Percentiles rank a stretch among this genome's conserved stretches.
phyloP scores from a whole-genome alignment of 805 yeast species.

The Dipodascus albidus region DNA sequence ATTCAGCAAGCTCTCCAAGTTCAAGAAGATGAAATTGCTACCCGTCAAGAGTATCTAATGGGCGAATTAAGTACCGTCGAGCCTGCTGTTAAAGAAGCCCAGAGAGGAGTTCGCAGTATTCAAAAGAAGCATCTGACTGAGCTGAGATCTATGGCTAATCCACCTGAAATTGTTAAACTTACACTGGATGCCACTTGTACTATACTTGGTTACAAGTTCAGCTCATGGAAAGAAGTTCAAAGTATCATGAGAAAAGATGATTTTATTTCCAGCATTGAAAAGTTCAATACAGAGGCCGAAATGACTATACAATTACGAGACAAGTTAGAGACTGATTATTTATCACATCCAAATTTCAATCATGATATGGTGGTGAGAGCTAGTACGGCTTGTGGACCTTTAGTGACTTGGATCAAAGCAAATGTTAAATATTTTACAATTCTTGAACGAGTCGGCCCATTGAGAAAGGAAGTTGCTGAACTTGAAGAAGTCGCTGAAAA shows the following conservation, averaged over 20 bases:
- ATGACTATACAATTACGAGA: slow-evolving; percentile 42
- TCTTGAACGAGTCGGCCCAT: slow-evolving; percentile 60
- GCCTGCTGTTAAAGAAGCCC: slow-evolving; percentile 78
- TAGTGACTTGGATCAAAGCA: slow-evolving; percentile 80
- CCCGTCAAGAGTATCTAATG: slow-evolving; percentile 43
- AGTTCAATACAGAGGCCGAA: slow-evolving; percentile 51
- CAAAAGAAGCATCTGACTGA: slow-evolving; percentile 89
- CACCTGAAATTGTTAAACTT: slow-evolving; percentile 77
- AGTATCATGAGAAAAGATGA: slow-evolving; percentile 73
- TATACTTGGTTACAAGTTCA: slow-evolving; percentile 58
- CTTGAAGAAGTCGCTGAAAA: slow-evolving; percentile 51
- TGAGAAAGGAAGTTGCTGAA: slow-evolving; percentile 48
- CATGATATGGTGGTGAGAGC: slow-evolving; percentile 75
- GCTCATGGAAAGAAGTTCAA: slow-evolving; percentile 75
- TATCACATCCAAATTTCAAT: slow-evolving; percentile 53
- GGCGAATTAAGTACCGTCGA: slow-evolving; percentile 64
- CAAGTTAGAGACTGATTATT: slow-evolving; percentile 47
- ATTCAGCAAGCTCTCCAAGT: slow-evolving; percentile 57
- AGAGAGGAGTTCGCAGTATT: slow-evolving; percentile 80
- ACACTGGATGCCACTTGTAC: slow-evolving; percentile 83
- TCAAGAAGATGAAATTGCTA: slow-evolving; percentile 52
- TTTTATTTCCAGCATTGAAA: slow-evolving; percentile 72
- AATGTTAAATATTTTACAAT: slow-evolving; percentile 71
- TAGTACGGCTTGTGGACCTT: slow-evolving; percentile 90
- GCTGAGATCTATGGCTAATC: slow-evolving; percentile 76